Conservation (phyloP, 129 eudicot genomes). For the Tagetes patula region DNA sequence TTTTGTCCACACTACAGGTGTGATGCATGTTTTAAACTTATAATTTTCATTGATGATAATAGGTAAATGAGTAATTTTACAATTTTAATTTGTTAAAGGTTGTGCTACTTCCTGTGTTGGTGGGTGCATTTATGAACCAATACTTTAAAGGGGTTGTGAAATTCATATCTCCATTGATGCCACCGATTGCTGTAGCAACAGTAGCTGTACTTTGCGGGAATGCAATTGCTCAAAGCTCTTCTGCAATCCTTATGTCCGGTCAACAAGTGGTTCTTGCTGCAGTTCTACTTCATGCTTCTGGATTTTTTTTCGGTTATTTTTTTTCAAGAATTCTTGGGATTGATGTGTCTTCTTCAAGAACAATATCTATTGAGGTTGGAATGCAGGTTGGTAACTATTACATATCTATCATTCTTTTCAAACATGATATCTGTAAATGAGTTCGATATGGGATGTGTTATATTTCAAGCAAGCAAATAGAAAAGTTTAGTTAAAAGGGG, state of each 20-base stretch:
- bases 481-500: not conserved
- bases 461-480: slow-evolving; percentile 1
- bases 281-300: slow-evolving; percentile 66
- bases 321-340: slow-evolving; percentile 61
- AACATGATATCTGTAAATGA: not conserved
- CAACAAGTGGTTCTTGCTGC: slow-evolving; percentile 72
- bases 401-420: not conserved
- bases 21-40: slow-evolving; percentile 10
- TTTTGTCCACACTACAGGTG: slow-evolving; percentile 91
- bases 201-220: slow-evolving; percentile 92
- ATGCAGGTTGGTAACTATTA: slow-evolving; percentile 67
- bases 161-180: slow-evolving; percentile 78
- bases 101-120: slow-evolving; percentile 89
- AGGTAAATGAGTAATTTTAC: slow-evolving; percentile 1
- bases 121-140: slow-evolving; percentile 85
- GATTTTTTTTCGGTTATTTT: slow-evolving; percentile 76
- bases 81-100: slow-evolving; percentile 44
- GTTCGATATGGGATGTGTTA: not conserved
- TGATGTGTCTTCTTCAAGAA: slow-evolving; percentile 72
- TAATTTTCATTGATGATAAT: not conserved
- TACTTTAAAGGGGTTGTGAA: slow-evolving; percentile 68
- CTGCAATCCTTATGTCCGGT: slow-evolving; percentile 85
- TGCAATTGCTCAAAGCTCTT: slow-evolving; percentile 88
- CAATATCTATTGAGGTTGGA: slow-evolving; percentile 94
- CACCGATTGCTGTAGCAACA: slow-evolving; percentile 86